phyloP scores from a whole-genome alignment of 192 early-diverging fungal genomes.

The Coemansia pectinata region DNA sequence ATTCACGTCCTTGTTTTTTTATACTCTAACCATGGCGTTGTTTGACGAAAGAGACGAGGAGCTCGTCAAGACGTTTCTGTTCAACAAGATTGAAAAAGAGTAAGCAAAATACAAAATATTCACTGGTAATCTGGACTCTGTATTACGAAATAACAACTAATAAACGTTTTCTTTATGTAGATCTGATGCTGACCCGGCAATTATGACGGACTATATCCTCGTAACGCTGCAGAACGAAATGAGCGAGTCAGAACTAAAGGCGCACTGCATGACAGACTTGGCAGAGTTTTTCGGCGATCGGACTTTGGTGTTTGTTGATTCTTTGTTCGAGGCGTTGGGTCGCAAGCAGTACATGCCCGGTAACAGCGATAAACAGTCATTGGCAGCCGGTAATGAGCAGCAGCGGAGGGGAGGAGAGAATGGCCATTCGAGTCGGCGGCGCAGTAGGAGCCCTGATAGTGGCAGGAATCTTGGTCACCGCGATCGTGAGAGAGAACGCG shows the following conservation, averaged over 20 bases:
- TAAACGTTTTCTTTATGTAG: slow-evolving; percentile 15
- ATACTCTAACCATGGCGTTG: slow-evolving; percentile 22
- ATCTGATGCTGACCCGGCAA: slow-evolving; percentile 41
- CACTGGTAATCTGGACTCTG: neutral
- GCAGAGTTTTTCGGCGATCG: slow-evolving; percentile 47
- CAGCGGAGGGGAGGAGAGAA: slow-evolving; percentile 1
- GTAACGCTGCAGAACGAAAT: slow-evolving; percentile 50
- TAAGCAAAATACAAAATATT: slow-evolving; percentile 3
- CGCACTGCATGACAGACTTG: slow-evolving; percentile 40
- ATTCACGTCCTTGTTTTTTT: too few relatives aligned
- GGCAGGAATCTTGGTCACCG: neutral
- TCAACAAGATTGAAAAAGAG: slow-evolving; percentile 48
- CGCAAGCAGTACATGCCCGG: slow-evolving; percentile 25
- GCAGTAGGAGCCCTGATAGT: slow-evolving; percentile 32
- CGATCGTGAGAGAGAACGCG: slow-evolving; percentile 7
- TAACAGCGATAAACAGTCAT: neutral
- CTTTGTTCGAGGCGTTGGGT: slow-evolving; percentile 30
- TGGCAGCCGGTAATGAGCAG: neutral
- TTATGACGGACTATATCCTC: slow-evolving; percentile 51
- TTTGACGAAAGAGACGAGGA: slow-evolving; percentile 41
- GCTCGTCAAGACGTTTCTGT: slow-evolving; percentile 35
- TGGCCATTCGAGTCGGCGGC: slow-evolving; percentile 12
- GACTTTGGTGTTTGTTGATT: slow-evolving; percentile 30
- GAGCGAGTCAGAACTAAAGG: slow-evolving; percentile 28
- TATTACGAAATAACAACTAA: neutral